phyloP scores from a whole-genome alignment of 192 early-diverging fungal species.

The Coemansia sp. region DNA sequence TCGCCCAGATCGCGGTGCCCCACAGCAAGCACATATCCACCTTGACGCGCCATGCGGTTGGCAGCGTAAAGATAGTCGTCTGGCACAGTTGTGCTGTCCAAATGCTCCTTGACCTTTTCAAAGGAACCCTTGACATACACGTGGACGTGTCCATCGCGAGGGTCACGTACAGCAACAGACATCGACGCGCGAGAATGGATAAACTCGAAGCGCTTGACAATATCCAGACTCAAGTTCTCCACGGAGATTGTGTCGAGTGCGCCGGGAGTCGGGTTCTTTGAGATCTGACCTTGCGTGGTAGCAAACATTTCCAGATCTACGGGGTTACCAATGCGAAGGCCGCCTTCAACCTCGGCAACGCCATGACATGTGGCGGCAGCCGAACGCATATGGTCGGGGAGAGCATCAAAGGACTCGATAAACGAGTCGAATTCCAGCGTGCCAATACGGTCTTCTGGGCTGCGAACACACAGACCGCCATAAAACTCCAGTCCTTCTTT shows the following conservation, averaged over 20 bases:
- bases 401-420: conserved; percentile 50
- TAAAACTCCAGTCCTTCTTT: conserved; percentile 69
- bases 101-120: conserved; percentile 63
- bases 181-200: conserved; percentile 72
- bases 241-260: conserved; percentile 57
- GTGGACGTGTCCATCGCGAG: conserved; percentile 53
- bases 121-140: conserved; percentile 80
- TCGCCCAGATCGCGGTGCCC: conserved; percentile 63
- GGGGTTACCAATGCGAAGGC: conserved; percentile 66
- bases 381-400: conserved; percentile 23
- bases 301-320: conserved; percentile 80
- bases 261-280: not conserved
- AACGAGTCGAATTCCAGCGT: conserved; percentile 57
- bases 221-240: conserved; percentile 13
- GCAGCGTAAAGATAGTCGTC: conserved; percentile 57
- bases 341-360: conserved; percentile 56
- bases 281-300: conserved; percentile 53
- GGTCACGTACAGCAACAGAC: conserved; percentile 65
- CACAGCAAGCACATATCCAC: conserved; percentile 78
- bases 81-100: conserved; percentile 49
- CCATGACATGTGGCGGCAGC: conserved; percentile 63
- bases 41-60: conserved; percentile 61
- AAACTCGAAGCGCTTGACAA: conserved; percentile 75
- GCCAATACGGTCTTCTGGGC: conserved; percentile 20
- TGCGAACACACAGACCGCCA: conserved; percentile 50